These are phyloP conservation scores for Aspergillus luchuensis DNA, from an alignment of 2,329 filamentous ascomycete species.

Conservation along the genomic window DNA sequence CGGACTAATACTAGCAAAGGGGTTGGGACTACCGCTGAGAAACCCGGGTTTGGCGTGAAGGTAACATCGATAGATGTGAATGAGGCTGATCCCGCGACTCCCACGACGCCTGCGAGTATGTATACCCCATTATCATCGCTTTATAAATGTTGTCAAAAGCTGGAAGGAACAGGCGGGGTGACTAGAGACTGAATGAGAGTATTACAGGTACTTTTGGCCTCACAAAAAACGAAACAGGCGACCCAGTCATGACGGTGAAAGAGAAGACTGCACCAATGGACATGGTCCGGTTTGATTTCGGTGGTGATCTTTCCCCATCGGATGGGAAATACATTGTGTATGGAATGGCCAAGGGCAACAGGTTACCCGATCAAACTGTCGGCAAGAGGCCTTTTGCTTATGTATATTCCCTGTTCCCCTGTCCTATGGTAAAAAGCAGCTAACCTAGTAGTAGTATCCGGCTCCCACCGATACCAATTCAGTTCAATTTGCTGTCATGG, in stretches of 20 bases:
- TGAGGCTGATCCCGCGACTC: not conserved
- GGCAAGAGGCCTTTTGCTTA: not conserved
- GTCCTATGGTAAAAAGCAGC: not conserved
- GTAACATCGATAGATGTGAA: not conserved
- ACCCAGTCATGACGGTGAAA: not conserved
- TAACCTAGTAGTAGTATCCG: not conserved
- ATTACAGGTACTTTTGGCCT: not conserved
- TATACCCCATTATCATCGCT: not conserved
- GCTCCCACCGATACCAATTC: not conserved
- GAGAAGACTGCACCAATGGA: not conserved
- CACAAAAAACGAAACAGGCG: not conserved
- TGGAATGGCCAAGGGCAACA: not conserved
- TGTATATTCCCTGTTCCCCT: not conserved
- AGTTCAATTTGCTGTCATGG: not conserved
- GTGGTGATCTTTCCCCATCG: not conserved
- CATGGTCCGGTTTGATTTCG: not conserved
- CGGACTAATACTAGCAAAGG: not conserved
- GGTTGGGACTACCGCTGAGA: not conserved
- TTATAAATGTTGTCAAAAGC: not conserved
- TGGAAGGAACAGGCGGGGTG: too few species aligned
- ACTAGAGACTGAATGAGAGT: too few species aligned
- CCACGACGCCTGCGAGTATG: not conserved
- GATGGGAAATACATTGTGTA: not conserved
- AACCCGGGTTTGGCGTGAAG: not conserved
- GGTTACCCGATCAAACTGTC: not conserved